Percentiles rank a stretch among this genome's conserved stretches.
These are phyloP conservation scores for Ascoidea asiatica DNA, from an alignment of 805 yeast species.

Conservation along the genomic window DNA sequence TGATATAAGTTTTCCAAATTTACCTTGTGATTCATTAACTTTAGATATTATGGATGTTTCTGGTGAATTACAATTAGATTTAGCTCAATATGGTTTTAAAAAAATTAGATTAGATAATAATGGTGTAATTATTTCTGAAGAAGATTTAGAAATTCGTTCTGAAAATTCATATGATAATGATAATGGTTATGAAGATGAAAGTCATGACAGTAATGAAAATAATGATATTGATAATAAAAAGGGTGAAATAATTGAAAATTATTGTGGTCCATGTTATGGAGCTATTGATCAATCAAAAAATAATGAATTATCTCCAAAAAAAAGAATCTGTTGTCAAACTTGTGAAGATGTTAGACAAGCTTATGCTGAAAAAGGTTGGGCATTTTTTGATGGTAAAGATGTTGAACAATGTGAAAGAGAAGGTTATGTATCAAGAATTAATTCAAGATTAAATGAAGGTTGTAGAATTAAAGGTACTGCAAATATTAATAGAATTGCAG, in stretches of 20 bases:
- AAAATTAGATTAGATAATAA: conserved; percentile 46
- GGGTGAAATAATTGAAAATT: conserved; percentile 15
- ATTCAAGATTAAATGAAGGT: conserved; percentile 60
- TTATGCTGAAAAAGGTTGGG: conserved; percentile 71
- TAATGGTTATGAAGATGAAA: background rate
- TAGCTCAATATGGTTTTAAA: conserved; percentile 56
- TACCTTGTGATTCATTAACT: conserved; percentile 76
- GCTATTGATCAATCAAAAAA: conserved; percentile 44
- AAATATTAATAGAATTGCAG: conserved; percentile 71
- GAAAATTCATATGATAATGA: conserved; percentile 9
- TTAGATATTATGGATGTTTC: conserved; percentile 82
- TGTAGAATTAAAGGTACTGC: conserved; percentile 78
- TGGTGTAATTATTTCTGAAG: conserved; percentile 34
- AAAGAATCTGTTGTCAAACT: conserved; percentile 63
- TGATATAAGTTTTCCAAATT: conserved; percentile 69
- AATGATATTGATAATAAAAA: conserved; percentile 15
- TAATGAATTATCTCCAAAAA: conserved; percentile 18
- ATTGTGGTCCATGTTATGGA: conserved; percentile 91
- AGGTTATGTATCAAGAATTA: conserved; percentile 61
- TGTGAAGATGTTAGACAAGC: conserved; percentile 76
- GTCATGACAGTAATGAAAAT: conserved; percentile 9
- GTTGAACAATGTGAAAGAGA: conserved; percentile 85
- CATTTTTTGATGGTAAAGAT: conserved; percentile 75
- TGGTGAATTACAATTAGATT: conserved; percentile 72
- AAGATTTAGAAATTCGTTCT: conserved; percentile 26